These are phyloP conservation scores for Physaria fendleri DNA, from an alignment of 345 rosid species.

Conservation along the genomic window DNA sequence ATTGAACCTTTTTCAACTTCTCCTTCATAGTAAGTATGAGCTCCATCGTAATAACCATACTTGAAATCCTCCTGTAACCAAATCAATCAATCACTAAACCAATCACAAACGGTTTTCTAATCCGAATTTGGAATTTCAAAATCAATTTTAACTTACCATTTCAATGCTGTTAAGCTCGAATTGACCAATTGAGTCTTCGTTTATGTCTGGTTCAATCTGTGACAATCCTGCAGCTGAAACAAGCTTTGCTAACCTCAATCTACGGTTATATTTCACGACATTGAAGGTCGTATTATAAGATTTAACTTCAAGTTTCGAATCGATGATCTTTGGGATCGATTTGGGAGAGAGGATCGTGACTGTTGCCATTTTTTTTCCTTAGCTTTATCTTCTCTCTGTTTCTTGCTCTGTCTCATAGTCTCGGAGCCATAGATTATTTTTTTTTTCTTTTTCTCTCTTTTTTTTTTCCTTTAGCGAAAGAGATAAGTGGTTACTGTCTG, in stretches of 20 bases:
- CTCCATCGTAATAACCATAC: slow-evolving; percentile 73
- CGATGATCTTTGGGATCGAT: slow-evolving; percentile 40
- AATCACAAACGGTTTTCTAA: background rate
- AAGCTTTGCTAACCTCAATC: slow-evolving; percentile 25
- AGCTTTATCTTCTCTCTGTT: slow-evolving; percentile 18
- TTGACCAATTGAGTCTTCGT: slow-evolving; percentile 73
- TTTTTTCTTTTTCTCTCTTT: too few species aligned
- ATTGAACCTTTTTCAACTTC: slow-evolving; percentile 34
- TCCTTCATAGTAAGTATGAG: slow-evolving; percentile 75
- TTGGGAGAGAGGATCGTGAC: slow-evolving; percentile 40
- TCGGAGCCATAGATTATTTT: background rate
- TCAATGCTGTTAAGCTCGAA: slow-evolving; percentile 56
- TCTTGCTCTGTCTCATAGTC: background rate
- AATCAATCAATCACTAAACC: background rate
- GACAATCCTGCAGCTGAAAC: slow-evolving; percentile 50
- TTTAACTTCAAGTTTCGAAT: background rate
- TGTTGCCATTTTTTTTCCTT: slow-evolving; percentile 35
- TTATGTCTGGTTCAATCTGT: slow-evolving; percentile 77
- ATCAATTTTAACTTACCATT: slow-evolving; percentile 30
- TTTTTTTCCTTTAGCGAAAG: background rate
- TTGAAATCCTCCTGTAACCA: slow-evolving; percentile 61
- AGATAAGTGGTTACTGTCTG: background rate
- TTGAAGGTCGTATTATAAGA: slow-evolving; percentile 10
- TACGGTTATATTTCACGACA: slow-evolving; percentile 12
- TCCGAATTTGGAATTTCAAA: background rate